These are phyloP conservation scores for Rubroboletus satanas DNA, from an alignment of 768 basidiomycete genomes.

Conservation along the genomic window DNA sequence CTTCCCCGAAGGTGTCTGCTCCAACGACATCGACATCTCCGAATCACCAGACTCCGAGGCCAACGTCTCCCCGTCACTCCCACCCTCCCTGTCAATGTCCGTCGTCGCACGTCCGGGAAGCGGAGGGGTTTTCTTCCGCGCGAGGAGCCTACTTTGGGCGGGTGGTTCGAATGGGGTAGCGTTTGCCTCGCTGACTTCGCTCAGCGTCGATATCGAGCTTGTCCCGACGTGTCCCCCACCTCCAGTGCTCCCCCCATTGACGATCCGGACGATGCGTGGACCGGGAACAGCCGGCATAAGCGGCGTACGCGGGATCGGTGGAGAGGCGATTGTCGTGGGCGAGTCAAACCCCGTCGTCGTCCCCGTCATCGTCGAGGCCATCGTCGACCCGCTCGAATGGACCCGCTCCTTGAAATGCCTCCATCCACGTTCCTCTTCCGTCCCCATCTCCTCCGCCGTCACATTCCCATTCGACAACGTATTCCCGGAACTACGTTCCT, in stretches of 20 bases:
- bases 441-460: conserved; percentile 23
- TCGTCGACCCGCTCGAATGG: not conserved
- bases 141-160: conserved; percentile 26
- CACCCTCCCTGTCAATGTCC: not conserved
- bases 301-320: conserved; percentile 39
- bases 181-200: conserved; percentile 22
- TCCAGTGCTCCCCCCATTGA: conserved; percentile 22
- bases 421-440: conserved; percentile 29
- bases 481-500: conserved; percentile 26
- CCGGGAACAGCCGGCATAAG: conserved; percentile 20
- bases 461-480: conserved; percentile 16
- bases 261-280: conserved; percentile 23
- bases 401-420: conserved; percentile 22
- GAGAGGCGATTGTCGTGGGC: conserved; percentile 36
- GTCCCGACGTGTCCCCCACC: conserved; percentile 17
- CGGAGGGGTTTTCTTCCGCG: conserved; percentile 40
- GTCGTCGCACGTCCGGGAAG: conserved; percentile 4
- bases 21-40: conserved; percentile 34
- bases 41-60: conserved; percentile 36
- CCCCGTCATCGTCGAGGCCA: not conserved
- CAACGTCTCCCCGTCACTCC: not conserved
- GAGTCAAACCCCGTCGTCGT: conserved; percentile 33
- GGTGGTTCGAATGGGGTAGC: conserved; percentile 25
- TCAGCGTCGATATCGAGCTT: conserved; percentile 31
- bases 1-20: conserved; percentile 32